Conservation (phyloP, 345 rosid genomes). For the Eucalyptus viminalis region DNA sequence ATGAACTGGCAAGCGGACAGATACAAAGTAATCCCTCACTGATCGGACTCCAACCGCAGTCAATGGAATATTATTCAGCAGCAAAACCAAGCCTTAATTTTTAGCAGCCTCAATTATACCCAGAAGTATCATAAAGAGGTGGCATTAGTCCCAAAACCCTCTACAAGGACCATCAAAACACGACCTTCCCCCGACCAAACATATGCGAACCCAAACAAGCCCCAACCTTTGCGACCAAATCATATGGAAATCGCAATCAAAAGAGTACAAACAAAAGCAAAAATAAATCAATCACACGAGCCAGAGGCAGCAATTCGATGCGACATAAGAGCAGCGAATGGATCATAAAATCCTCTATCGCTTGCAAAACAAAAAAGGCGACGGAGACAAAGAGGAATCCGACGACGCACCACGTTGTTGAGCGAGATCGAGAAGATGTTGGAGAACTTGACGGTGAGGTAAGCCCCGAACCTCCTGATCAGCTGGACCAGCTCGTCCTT, state of each 20-base stretch:
- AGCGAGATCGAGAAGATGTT: conserved; percentile 49
- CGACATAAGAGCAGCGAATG: not conserved
- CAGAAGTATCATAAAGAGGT: not conserved
- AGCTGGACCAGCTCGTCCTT: conserved; percentile 76
- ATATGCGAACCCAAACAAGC: not conserved
- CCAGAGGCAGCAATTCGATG: not conserved
- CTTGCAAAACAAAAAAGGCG: not conserved
- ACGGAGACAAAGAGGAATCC: not conserved
- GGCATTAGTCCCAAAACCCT: not conserved
- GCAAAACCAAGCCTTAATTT: not conserved
- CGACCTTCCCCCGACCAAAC: not conserved
- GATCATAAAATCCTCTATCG: not conserved
- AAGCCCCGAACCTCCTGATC: conserved; percentile 86
- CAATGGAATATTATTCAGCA: not conserved
- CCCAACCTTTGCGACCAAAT: not conserved
- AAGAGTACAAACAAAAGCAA: not conserved
- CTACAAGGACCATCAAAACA: not conserved
- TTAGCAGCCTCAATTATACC: not conserved
- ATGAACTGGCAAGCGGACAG: not conserved
- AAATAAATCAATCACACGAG: not conserved
- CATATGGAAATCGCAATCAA: not conserved
- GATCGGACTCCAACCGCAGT: not conserved
- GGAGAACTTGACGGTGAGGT: conserved; percentile 58
- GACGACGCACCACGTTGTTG: conserved; percentile 43
- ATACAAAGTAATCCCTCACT: not conserved